Conservation (phyloP, 176 grass and related monocot species). For the Avena insularis region DNA sequence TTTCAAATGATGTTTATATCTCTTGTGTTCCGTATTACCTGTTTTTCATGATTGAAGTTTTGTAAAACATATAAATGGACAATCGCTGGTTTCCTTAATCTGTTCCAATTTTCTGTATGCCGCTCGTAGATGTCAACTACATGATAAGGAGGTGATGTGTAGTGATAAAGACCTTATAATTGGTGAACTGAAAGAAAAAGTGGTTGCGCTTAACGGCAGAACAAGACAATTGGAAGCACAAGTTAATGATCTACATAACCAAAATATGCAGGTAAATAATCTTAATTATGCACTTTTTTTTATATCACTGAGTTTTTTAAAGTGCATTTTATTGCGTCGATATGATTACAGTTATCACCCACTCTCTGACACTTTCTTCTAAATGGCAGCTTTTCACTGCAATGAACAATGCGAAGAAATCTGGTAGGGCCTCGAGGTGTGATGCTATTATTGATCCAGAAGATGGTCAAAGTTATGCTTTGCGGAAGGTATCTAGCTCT, state of each 20-base stretch:
- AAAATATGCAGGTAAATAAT: conserved; percentile 66
- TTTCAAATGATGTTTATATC: conserved; percentile 2
- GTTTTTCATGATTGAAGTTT: conserved; percentile 15
- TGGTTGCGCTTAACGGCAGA: conserved; percentile 66
- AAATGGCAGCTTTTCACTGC: conserved; percentile 63
- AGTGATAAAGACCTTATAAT: conserved; percentile 68
- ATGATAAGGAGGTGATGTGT: conserved; percentile 66
- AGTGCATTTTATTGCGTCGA: conserved; percentile 20
- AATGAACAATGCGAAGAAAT: conserved; percentile 55
- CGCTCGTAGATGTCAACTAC: conserved; percentile 65
- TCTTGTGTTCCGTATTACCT: neutral
- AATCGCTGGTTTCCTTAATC: neutral
- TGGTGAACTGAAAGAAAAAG: conserved; percentile 87
- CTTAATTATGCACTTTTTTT: conserved; percentile 33
- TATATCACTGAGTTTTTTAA: neutral
- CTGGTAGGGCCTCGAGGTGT: conserved; percentile 36
- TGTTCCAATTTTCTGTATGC: conserved; percentile 29
- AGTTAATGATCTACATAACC: conserved; percentile 60
- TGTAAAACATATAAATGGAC: neutral
- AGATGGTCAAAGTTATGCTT: conserved; percentile 32
- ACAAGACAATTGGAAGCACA: conserved; percentile 72
- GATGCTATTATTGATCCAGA: conserved; percentile 27
- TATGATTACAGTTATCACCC: neutral
- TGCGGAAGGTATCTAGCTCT: conserved; percentile 52
- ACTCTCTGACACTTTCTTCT: conserved; percentile 31